A percentile compares a stretch with the other conserved stretches of the same genome.
Evolutionary conservation across 2,329 filamentous ascomycete species (phyloP).

Genomic region (Diaporthe citri): DNA sequence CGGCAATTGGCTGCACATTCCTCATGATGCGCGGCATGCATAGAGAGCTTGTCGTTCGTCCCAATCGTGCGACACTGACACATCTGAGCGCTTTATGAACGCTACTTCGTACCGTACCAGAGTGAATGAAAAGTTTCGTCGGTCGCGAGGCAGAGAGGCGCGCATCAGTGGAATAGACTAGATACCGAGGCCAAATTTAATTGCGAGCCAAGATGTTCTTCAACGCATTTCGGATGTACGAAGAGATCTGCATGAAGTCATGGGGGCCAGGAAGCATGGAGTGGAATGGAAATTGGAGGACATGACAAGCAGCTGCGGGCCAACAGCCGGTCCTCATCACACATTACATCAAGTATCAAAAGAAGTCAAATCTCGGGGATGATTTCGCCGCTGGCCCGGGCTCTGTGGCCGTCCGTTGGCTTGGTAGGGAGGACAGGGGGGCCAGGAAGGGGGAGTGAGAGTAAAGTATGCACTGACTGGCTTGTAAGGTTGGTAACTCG

Average conservation of each 20-base stretch:
- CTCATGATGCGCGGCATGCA: not conserved
- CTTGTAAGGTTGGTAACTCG: constrained; percentile 10
- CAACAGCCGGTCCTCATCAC: constrained; percentile 25
- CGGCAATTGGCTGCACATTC: constrained; percentile 10
- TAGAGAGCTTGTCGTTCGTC: constrained; percentile 27
- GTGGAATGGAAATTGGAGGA: constrained; percentile 37
- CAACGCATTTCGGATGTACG: constrained; percentile 4
- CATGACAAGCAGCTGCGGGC: constrained; percentile 24
- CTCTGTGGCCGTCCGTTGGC: constrained; percentile 24
- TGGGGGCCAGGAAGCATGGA: not conserved
- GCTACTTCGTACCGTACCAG: not conserved
- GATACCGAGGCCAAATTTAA: not conserved
- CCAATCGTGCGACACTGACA: constrained; percentile 18
- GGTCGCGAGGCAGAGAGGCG: not conserved
- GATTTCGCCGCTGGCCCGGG: constrained; percentile 28
- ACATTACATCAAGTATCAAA: constrained; percentile 22
- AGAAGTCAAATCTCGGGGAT: constrained; percentile 30
- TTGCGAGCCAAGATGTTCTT: not conserved
- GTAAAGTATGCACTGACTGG: constrained; percentile 1
- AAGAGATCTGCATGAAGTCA: constrained; percentile 9
- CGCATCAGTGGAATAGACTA: not conserved
- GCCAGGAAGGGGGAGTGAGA: not conserved
- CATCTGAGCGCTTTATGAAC: constrained; percentile 9
- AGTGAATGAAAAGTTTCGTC: not conserved
- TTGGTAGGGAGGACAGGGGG: not conserved